Conservation (phyloP, 352 stramenopile genomes). For the Phytophthora boehmeriae region DNA sequence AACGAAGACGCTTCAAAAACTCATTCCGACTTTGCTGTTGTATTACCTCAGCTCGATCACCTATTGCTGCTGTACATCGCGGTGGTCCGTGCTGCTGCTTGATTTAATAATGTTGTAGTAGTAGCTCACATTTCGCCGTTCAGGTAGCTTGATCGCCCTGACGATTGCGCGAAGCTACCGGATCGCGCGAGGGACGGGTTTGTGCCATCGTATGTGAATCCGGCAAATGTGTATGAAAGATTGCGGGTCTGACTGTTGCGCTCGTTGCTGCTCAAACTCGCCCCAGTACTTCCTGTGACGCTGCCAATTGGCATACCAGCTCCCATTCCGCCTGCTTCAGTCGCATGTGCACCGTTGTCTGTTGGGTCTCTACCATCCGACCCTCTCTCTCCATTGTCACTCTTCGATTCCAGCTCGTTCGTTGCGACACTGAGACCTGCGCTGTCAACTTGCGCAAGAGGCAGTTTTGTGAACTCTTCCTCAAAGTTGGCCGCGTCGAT, state of each 20-base stretch:
- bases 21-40: constrained; percentile 4
- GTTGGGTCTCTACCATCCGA: constrained; percentile 18
- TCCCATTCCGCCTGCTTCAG: constrained; percentile 22
- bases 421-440: constrained; percentile 66
- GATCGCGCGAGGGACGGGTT: constrained; percentile 46
- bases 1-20: constrained; percentile 1
- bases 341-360: constrained; percentile 20
- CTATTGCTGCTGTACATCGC: constrained; percentile 3
- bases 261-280: constrained; percentile 36
- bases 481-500: constrained; percentile 87
- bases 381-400: constrained; percentile 15
- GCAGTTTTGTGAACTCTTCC: constrained; percentile 84
- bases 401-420: constrained; percentile 42
- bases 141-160: constrained; percentile 24
- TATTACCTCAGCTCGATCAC: constrained; percentile 4
- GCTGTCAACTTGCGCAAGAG: constrained; percentile 70
- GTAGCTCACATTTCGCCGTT: constrained; percentile 16
- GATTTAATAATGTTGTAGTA: constrained; percentile 34
- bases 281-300: constrained; percentile 42
- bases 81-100: constrained; percentile 8
- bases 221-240: constrained; percentile 86
- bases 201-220: constrained; percentile 84
- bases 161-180: constrained; percentile 41
- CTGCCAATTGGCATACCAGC: constrained; percentile 23
- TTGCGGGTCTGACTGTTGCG: constrained; percentile 76